Percentiles rank a stretch among this genome's conserved stretches.
Evolutionary conservation across 192 early-diverging fungal genomes (phyloP).

Genomic region (Entomortierella beljakovae): DNA sequence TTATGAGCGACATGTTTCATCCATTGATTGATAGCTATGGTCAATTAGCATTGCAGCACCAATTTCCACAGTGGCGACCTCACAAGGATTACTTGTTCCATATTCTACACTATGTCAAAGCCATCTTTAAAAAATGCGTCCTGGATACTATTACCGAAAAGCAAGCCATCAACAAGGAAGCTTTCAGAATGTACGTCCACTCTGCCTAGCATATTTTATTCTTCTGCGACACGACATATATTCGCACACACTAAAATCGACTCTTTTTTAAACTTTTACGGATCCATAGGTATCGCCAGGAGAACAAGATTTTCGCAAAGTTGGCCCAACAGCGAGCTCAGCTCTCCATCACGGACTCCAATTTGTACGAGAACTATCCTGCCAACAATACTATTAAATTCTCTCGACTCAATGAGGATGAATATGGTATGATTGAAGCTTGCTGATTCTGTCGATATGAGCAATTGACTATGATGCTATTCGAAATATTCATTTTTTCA

Average conservation of each 20-base stretch:
- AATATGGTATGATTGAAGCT: slow-evolving; percentile 61
- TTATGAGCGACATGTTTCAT: slow-evolving; percentile 85
- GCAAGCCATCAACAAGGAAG: slow-evolving; percentile 72
- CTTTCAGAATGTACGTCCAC: slow-evolving; percentile 72
- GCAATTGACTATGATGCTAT: background rate
- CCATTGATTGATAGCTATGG: slow-evolving; percentile 83
- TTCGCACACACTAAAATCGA: background rate
- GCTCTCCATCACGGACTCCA: slow-evolving; percentile 75
- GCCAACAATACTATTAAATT: slow-evolving; percentile 72
- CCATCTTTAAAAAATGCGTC: slow-evolving; percentile 84
- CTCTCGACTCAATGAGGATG: slow-evolving; percentile 61
- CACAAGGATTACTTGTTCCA: slow-evolving; percentile 87
- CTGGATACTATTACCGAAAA: slow-evolving; percentile 70
- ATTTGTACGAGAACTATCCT: slow-evolving; percentile 66
- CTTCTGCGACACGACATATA: background rate
- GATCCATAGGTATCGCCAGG: slow-evolving; percentile 63
- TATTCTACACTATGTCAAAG: slow-evolving; percentile 89
- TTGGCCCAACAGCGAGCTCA: slow-evolving; percentile 80
- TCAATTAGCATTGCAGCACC: slow-evolving; percentile 75
- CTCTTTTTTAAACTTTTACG: background rate
- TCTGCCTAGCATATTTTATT: slow-evolving; percentile 23
- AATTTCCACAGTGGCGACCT: slow-evolving; percentile 86
- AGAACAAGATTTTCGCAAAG: slow-evolving; percentile 70
- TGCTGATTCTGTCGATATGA: background rate
- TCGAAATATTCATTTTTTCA: background rate